Percentiles rank a stretch among this genome's conserved stretches.
phyloP scores from a whole-genome alignment of 208 protist species.

The Porcisia deanei region DNA sequence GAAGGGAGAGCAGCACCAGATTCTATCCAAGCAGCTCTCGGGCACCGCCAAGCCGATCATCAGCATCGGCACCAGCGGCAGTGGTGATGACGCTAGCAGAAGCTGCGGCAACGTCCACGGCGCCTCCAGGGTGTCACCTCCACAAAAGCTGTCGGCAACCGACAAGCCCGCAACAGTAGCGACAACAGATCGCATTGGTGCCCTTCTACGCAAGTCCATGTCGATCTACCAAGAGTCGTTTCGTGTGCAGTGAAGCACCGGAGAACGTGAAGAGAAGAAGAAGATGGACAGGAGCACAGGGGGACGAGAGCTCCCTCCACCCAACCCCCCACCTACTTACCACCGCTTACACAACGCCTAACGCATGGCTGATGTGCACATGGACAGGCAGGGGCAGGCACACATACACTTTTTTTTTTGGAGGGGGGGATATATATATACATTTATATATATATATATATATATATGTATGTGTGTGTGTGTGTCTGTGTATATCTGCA shows the following conservation, averaged over 20 bases:
- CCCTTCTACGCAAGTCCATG: background rate
- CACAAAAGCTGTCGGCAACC: background rate
- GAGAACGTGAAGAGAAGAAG: background rate
- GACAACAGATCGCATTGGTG: background rate
- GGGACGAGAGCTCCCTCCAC: no score
- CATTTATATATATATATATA: no score
- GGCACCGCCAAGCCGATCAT: background rate
- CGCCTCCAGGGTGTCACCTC: background rate
- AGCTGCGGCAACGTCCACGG: background rate
- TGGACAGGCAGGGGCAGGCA: no score
- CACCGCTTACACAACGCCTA: no score
- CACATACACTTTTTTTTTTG: no score
- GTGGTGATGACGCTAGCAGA: background rate
- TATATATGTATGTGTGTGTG: no score
- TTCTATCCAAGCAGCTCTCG: no score
- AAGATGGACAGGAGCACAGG: background rate
- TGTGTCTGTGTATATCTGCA: no score
- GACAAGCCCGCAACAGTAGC: background rate
- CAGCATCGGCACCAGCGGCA: background rate
- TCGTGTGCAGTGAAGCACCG: background rate
- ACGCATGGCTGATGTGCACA: no score
- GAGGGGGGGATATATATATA: no score
- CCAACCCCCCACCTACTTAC: no score
- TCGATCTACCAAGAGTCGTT: background rate
- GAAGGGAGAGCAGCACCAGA: no score